Evolutionary conservation across 306 rosid species (phyloP).

Genomic region (Inga laurina): DNA sequence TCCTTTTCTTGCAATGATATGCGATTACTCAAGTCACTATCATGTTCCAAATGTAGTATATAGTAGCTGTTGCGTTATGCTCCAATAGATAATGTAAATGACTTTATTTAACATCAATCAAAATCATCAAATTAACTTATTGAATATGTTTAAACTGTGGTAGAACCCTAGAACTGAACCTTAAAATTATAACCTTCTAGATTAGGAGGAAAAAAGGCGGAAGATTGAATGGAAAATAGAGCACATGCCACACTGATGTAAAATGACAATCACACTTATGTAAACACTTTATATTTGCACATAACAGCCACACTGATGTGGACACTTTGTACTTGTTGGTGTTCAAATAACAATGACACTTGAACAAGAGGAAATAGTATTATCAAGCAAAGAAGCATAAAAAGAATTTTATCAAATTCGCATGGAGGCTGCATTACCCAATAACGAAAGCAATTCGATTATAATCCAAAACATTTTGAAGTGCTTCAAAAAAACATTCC

Average conservation of each 20-base stretch:
- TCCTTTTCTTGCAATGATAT: constrained; percentile 24
- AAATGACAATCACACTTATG: no score
- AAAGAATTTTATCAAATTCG: no score
- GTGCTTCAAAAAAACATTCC: no score
- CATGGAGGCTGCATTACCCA: no score
- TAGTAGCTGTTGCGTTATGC: constrained; percentile 10
- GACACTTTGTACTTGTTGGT: no score
- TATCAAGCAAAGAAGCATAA: no score
- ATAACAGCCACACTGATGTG: no score
- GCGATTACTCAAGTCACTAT: constrained; percentile 1
- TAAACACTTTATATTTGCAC: no score
- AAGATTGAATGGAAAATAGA: background rate
- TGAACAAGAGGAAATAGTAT: no score
- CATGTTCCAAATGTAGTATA: constrained; percentile 11
- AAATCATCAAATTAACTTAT: constrained; percentile 12
- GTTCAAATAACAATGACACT: no score
- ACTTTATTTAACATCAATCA: background rate
- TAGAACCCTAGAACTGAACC: background rate
- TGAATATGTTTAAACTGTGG: constrained; percentile 11
- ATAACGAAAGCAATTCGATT: no score
- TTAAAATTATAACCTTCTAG: background rate
- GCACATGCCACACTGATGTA: background rate
- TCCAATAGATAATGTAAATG: background rate
- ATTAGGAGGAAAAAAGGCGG: background rate
- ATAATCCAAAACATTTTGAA: no score